Evolutionary conservation across 331 rosid genomes (phyloP), one percentile per base, ranked within the genome.

Genomic region (Arachis monticola): DNA sequence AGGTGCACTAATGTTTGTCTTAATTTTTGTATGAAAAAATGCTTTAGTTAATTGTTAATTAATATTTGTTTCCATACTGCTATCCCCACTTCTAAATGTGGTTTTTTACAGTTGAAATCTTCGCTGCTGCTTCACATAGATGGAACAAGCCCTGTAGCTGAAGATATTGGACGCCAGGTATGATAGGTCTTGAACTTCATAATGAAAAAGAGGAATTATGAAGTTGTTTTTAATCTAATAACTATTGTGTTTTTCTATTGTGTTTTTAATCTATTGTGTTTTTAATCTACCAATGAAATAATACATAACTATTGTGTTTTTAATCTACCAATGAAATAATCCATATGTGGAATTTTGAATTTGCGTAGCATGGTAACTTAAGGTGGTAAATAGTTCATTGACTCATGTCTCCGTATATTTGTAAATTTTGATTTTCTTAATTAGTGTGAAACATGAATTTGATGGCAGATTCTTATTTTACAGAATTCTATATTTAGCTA

Each of bases 111-210:
- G 97, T 84, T 94, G 84, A 94, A 94, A 81, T 92, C 99, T 77
- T 92, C 99, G 32, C 90, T 94, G 64, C 87, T 92, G 64, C 97
- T 90, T 60, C 97, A 94, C 84, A 85, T 93, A 38, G 98, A 91
- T 75, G 98, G 98, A 67, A 89, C 97, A 42, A 89, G 96, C 74
- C 88, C 97, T 0, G 77, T 91, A 62, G 97, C 98, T 14, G 96
- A 93, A 89, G 98, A 93, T 82, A 93, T 93, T 75, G 98, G 98
- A 17, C 97, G 97, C 58, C 98, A 93, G 97, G 99, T 94, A 80
- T 57, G 3, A 13, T 40, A 17, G 22, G 22, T 17, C 22, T 17
- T 17, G 22, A 17, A 17, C 22, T 17, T 17, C 22, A 17, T 17
- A 17, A 17, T 17, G 22, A 17, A 17, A 17, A 17, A 17, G 22